These are phyloP conservation scores for Acorus gramineus DNA, from an alignment of 106 monocot species.

Conservation along the genomic window DNA sequence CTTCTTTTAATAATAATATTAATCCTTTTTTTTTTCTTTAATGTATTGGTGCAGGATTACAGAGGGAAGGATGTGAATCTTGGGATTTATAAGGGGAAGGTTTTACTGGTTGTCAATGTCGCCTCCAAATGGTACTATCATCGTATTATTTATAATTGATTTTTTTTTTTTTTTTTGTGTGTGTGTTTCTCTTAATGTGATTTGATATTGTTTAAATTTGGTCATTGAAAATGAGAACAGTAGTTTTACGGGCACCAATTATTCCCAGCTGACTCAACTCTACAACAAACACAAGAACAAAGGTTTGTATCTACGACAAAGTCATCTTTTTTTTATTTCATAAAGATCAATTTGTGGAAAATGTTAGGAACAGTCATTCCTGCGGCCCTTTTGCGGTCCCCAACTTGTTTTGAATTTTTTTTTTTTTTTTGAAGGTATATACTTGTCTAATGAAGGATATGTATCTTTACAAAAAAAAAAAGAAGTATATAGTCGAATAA, in stretches of 20 bases:
- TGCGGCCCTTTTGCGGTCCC: no score
- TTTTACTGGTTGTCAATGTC: conserved; percentile 62
- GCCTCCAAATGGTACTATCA: conserved; percentile 60
- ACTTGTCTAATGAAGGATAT: no score
- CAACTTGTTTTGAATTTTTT: no score
- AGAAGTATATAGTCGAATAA: no score
- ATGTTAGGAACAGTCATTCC: no score
- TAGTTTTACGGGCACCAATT: conserved; percentile 78
- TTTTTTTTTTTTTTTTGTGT: conserved; percentile 1
- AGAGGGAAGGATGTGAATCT: conserved; percentile 52
- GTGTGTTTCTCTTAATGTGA: not conserved
- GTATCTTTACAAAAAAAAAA: no score
- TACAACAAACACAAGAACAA: conserved; percentile 66
- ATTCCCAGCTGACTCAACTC: conserved; percentile 75
- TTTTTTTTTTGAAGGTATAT: no score
- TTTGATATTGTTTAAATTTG: not conserved
- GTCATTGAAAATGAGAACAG: conserved; percentile 27
- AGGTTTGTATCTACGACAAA: conserved; percentile 25
- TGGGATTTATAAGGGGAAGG: conserved; percentile 51
- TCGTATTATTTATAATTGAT: not conserved
- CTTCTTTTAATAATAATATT: not conserved
- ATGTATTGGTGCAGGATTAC: conserved; percentile 30
- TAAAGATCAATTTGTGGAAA: no score
- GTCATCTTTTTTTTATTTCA: no score
- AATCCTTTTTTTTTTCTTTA: not conserved